Evolutionary conservation across 495 filamentous ascomycete genomes (phyloP), one percentile per base, ranked within the genome.

Genomic region (Podospora fimiseda): DNA sequence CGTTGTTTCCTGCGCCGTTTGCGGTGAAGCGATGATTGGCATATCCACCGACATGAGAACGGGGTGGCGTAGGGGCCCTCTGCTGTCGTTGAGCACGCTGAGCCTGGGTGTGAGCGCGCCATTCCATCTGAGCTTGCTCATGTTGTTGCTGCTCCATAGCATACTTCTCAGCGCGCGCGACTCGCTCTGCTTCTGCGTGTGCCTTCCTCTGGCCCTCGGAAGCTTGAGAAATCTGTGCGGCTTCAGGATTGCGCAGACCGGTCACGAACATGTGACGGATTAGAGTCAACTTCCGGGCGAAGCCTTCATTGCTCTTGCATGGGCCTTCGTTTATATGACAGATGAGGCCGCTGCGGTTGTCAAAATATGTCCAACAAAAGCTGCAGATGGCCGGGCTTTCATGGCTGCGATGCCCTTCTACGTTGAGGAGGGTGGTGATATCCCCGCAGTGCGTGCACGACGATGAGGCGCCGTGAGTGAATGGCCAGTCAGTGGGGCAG

Each of bases 401-500:
- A 11, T 56, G 53, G 22, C 16, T 23, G 21, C 9, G 36, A n/a
- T 51, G 20, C 30, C 48, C 53, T 3, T 41, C 27, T 0, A 51
- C 48, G 33, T 43, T 24, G 2, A 24, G 27, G 14, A 57, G 16
- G 11, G 48, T 40, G 9, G 23, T 36, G 36, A 52, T 47, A 14
- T 47, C 43, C 3, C 15, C 37, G 36, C 53, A 56, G 5, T 16
- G 13, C 0, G n/a, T n/a, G 43, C 53, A 56, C 1, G 48, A 51
- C 0, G 53, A 51, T 14, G 8, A 41, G 0, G 43, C 22, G n/a
- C 24, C 27, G 44, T 52, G 20, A 23, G 9, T 48, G 38, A 48
- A 57, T 8, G 54, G 54, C 49, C 54, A 52, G 37, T 57, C 37
- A 20, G 48, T 48, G 9, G 54, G 54, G 43, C 54, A 57, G 15